Base-by-base conservation (phyloP, 1,284 basidiomycete genomes). In the Apiotrichum porosum region DNA sequence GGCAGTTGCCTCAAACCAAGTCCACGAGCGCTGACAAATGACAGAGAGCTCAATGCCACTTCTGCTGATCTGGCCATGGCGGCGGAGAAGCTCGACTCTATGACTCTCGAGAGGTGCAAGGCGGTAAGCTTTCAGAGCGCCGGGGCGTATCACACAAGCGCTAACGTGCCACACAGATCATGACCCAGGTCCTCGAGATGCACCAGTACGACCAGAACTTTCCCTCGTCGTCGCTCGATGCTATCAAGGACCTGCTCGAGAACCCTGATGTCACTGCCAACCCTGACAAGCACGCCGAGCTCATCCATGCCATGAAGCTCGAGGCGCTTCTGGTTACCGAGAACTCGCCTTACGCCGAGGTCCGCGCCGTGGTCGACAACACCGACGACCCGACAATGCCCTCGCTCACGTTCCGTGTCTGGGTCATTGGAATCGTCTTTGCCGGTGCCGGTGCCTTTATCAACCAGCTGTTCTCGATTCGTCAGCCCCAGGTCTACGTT, bases 391-490 rank as follows among this genome's bases (percentile, higher is more conserved):
- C 82, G 1, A 72, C 76, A 6, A 86, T 90, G 77, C 85, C 84
- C 3, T 83, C 83, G 39, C 86, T 85, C 71, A 93, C 89, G 3
- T 87, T 91, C 76, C 80, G 89, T 61, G 82, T 84, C 79, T 88
- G 84, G 84, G 61, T 78, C 9, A 76, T 84, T 32, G 81, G 86
- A 54, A 59, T 77, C 36, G 58, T 80, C 19, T 82, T 65, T 53
- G 48, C 49, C 23, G 48, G 40, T 32, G 47, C 38, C 10, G 83
- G 78, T 65, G 89, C 88, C 81, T 78, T 84, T 54, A 72, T 92
- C 44, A 87, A 88, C 44, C 73, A 79, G 30, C 52, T 61, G 53
- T 84, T 60, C 76, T 48, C 42, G 77, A 52, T 62, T 38, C 60
- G 68, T 39, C 54, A 64, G 36, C 68, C 68, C 15, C 22, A 51